phyloP scores from a whole-genome alignment of 2,329 filamentous ascomycete species.

The Hypoxylon sp. region DNA sequence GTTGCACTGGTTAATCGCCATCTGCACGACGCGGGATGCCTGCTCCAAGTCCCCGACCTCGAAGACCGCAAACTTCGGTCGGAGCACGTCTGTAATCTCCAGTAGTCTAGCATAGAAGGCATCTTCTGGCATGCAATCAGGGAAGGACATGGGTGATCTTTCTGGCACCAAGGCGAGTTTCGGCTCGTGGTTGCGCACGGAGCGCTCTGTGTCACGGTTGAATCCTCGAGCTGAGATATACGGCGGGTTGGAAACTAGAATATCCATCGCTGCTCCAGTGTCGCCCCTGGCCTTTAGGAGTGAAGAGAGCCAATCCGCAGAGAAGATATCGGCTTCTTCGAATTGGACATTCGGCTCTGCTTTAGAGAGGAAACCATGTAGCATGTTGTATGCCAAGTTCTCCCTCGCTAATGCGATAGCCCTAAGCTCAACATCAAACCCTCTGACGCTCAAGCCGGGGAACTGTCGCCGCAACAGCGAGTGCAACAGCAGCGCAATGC shows the following conservation, averaged over 20 bases:
- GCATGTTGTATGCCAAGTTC: constrained; percentile 73
- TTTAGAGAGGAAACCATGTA: constrained; percentile 32
- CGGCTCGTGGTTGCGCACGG: constrained; percentile 87
- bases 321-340: constrained; percentile 65
- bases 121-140: constrained; percentile 57
- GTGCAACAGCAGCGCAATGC: constrained; percentile 85
- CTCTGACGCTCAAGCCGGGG: constrained; percentile 67
- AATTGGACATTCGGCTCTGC: constrained; percentile 59
- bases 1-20: constrained; percentile 58
- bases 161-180: constrained; percentile 78
- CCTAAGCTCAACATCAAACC: constrained; percentile 78
- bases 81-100: constrained; percentile 64
- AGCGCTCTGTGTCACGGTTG: constrained; percentile 74
- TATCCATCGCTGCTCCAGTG: constrained; percentile 61
- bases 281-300: constrained; percentile 40
- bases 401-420: constrained; percentile 76
- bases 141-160: constrained; percentile 47
- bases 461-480: constrained; percentile 67
- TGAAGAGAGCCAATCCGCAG: constrained; percentile 56
- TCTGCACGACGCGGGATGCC: constrained; percentile 72
- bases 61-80: constrained; percentile 72
- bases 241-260: constrained; percentile 91
- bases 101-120: constrained; percentile 79
- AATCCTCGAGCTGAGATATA: constrained; percentile 83
- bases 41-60: constrained; percentile 81